Evolutionary conservation across 148 eudicot species (phyloP).

Genomic region (Rhododendron mucronatum): DNA sequence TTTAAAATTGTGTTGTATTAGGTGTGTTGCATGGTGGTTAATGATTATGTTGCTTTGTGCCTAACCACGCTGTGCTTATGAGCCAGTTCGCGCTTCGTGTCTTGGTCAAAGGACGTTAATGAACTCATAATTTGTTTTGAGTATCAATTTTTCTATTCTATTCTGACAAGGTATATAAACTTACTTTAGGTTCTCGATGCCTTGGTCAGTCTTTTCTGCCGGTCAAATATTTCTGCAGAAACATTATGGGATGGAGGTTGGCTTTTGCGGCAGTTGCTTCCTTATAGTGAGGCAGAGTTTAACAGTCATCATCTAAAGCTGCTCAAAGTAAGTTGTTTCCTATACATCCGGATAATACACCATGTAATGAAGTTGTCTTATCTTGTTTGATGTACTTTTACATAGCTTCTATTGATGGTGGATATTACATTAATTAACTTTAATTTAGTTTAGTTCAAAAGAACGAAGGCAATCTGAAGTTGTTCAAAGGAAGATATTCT

Average conservation of each 20-base stretch:
- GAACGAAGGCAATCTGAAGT: conserved; percentile 2
- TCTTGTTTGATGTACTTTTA: background rate
- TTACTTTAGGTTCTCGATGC: conserved; percentile 84
- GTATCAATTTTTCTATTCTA: background rate
- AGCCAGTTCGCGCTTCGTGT: background rate
- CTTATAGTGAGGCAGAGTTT: conserved; percentile 76
- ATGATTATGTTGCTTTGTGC: background rate
- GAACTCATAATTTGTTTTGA: background rate
- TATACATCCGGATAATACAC: background rate
- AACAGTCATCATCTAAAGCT: conserved; percentile 57
- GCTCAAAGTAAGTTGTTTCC: conserved; percentile 54
- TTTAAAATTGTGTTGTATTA: background rate
- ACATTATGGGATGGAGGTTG: conserved; percentile 96
- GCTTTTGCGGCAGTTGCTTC: conserved; percentile 97
- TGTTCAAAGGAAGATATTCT: background rate
- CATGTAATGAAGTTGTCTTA: background rate
- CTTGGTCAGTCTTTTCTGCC: conserved; percentile 81
- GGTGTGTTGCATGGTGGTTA: background rate
- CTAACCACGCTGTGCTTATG: background rate
- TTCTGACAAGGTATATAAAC: conserved; percentile 11
- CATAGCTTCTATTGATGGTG: background rate
- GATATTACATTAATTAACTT: background rate
- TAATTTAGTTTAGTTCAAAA: background rate
- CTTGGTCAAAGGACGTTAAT: background rate
- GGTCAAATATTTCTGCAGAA: conserved; percentile 79